Evolutionary conservation across 2,329 filamentous ascomycete species (phyloP).

Genomic region (Aspergillus flavus): DNA sequence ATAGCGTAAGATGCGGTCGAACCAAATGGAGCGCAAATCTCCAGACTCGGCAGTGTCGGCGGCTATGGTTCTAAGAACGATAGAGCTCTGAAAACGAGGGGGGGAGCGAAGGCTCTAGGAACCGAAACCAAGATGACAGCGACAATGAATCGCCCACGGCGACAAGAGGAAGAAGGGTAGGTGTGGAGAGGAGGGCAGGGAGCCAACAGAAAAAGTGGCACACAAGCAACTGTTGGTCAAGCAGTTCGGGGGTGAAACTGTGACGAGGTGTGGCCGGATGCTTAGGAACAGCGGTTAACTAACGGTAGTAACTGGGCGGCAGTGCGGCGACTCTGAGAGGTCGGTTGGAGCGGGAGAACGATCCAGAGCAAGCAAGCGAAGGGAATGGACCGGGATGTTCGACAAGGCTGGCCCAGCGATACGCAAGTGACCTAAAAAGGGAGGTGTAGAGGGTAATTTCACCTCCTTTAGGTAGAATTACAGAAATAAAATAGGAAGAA

Average conservation of each 20-base stretch:
- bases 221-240: slow-evolving; percentile 15
- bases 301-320: slow-evolving; percentile 25
- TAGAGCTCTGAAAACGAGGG: slow-evolving; percentile 10
- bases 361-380: slow-evolving; percentile 27
- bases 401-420: slow-evolving; percentile 19
- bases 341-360: slow-evolving; percentile 22
- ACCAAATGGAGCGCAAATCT: slow-evolving; percentile 19
- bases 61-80: slow-evolving; percentile 19
- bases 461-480: neutral
- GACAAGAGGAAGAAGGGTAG: slow-evolving; percentile 10
- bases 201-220: slow-evolving; percentile 17
- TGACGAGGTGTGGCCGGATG: slow-evolving; percentile 22
- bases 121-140: slow-evolving; percentile 1
- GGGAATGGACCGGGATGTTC: slow-evolving; percentile 24
- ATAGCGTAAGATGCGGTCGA: slow-evolving; percentile 12
- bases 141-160: slow-evolving; percentile 12
- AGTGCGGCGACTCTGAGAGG: slow-evolving; percentile 28
- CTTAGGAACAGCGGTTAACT: slow-evolving; percentile 28
- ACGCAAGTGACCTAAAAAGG: slow-evolving; percentile 27
- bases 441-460: slow-evolving; percentile 8
- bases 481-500: neutral
- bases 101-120: slow-evolving; percentile 6
- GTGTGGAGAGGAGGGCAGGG: slow-evolving; percentile 4
- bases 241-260: slow-evolving; percentile 14
- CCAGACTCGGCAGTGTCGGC: slow-evolving; percentile 15